Conservation (phyloP, 1,284 basidiomycete species). For the Apiotrichum sp. region DNA sequence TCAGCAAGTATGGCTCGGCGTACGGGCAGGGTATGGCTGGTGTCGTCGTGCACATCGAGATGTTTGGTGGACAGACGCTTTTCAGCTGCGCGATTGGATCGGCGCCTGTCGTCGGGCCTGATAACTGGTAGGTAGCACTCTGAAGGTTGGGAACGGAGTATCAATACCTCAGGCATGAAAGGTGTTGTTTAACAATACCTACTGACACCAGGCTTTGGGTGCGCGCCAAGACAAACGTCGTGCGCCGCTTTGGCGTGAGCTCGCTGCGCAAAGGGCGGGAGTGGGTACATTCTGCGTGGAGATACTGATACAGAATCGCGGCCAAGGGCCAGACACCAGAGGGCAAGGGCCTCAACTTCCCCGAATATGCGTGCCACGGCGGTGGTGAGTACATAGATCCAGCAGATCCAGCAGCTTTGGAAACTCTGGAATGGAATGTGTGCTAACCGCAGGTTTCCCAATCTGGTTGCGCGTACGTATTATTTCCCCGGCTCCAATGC, state of each 20-base stretch:
- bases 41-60: constrained; percentile 38
- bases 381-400: constrained; percentile 28
- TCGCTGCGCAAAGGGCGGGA: constrained; percentile 39
- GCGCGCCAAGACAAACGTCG: constrained; percentile 41
- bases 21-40: constrained; percentile 18
- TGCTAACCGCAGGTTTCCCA: constrained; percentile 31
- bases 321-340: constrained; percentile 26
- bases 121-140: constrained; percentile 34
- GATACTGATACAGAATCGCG: constrained; percentile 10
- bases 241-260: constrained; percentile 33
- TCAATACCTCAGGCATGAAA: not conserved
- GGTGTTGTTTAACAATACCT: not conserved
- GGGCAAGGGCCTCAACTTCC: constrained; percentile 28
- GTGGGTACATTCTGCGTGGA: constrained; percentile 9
- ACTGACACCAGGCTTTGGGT: constrained; percentile 28
- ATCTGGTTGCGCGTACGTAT: constrained; percentile 33
- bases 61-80: constrained; percentile 32
- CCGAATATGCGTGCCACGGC: constrained; percentile 41
- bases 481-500: too few relatives aligned
- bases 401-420: not conserved
- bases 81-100: constrained; percentile 38
- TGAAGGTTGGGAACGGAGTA: not conserved
- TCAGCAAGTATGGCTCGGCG: constrained; percentile 13
- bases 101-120: constrained; percentile 29
- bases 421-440: too few relatives aligned